Evolutionary conservation across 176 grass and related monocot genomes (phyloP).

Genomic region (Calamus simplicifolius): DNA sequence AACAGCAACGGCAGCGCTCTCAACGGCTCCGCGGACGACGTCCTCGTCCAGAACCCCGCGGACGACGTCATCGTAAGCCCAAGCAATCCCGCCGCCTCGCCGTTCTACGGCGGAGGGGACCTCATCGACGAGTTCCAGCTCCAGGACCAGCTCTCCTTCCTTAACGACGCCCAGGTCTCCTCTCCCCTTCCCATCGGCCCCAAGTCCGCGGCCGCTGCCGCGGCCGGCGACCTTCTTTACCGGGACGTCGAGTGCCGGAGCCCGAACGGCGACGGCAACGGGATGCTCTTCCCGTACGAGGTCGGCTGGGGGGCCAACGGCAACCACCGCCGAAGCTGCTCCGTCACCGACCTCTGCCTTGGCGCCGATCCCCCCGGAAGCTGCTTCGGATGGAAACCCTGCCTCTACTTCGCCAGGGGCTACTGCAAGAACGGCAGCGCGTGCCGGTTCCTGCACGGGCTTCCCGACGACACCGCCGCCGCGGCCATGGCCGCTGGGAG

Average conservation of each 20-base stretch:
- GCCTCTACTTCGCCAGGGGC: constrained; percentile 79
- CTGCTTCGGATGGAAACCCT: constrained; percentile 63
- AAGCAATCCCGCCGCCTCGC: constrained; percentile 18
- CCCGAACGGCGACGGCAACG: constrained; percentile 20
- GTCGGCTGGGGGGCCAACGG: constrained; percentile 13
- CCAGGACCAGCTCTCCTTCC: constrained; percentile 73
- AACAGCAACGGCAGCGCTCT: constrained; percentile 28
- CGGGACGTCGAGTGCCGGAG: constrained; percentile 36
- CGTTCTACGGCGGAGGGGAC: constrained; percentile 31
- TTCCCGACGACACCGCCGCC: constrained; percentile 36
- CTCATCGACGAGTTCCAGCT: constrained; percentile 61
- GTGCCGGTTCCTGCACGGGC: constrained; percentile 71
- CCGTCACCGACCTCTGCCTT: constrained; percentile 59
- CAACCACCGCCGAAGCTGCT: constrained; percentile 56
- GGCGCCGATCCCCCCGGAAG: constrained; percentile 10
- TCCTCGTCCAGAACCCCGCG: constrained; percentile 8
- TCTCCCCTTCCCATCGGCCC: background rate
- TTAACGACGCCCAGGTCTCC: constrained; percentile 28
- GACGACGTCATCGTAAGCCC: constrained; percentile 56
- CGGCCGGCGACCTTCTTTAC: constrained; percentile 5
- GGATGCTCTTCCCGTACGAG: constrained; percentile 27
- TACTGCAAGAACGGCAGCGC: constrained; percentile 90
- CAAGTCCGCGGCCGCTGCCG: constrained; percentile 14
- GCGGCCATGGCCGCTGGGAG: constrained; percentile 2
- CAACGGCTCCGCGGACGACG: constrained; percentile 36